These are phyloP conservation scores for Oropetium thomaeum DNA, from an alignment of 176 grass and related monocot species.

Conservation along the genomic window DNA sequence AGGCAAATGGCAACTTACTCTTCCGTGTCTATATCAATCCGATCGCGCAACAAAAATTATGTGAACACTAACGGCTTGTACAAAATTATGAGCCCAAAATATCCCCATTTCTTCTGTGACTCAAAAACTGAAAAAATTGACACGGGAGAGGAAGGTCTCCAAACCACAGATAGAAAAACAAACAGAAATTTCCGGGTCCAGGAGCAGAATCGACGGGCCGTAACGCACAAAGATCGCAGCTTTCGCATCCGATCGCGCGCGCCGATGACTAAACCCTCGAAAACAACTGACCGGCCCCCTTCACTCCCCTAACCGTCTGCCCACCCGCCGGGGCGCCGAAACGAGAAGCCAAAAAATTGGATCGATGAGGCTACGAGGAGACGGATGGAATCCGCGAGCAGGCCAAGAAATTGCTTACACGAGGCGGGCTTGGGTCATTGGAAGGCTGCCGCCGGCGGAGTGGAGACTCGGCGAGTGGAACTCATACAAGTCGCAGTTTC, in stretches of 20 bases:
- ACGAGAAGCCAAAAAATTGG: not conserved
- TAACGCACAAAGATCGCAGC: not conserved
- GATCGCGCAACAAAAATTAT: no score
- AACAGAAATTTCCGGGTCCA: not conserved
- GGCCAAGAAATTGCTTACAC: not conserved
- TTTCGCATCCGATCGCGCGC: conserved; percentile 4
- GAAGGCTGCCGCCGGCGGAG: not conserved
- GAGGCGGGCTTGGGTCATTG: not conserved
- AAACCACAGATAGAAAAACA: no score
- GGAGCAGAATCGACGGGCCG: not conserved
- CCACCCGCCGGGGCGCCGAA: not conserved
- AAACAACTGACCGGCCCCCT: not conserved
- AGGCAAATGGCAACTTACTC: not conserved
- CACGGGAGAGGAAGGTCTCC: not conserved
- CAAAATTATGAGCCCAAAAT: not conserved
- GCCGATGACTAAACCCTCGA: not conserved
- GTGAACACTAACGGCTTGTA: no score
- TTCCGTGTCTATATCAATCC: not conserved
- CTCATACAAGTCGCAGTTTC: not conserved
- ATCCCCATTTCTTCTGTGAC: not conserved
- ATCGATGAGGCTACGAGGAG: not conserved
- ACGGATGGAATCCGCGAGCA: not conserved
- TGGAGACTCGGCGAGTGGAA: conserved; percentile 20
- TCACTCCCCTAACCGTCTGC: not conserved
- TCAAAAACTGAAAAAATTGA: not conserved